Conservation (phyloP, 2,329 filamentous ascomycete species). For the Venturia pyrina region DNA sequence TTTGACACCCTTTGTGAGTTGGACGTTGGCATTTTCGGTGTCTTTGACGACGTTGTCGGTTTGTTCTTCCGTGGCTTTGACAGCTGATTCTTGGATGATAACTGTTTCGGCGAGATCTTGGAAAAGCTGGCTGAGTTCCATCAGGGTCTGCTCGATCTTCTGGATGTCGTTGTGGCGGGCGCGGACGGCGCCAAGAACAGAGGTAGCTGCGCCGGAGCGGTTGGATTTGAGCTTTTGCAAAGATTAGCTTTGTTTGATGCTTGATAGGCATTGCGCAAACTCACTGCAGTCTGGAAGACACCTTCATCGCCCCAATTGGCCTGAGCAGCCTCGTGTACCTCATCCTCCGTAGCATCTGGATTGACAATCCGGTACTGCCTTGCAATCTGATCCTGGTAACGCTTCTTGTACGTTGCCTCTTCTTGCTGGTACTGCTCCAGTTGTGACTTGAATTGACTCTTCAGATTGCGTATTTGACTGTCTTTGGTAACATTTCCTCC, state of each 20-base stretch:
- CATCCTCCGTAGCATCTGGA: conserved; percentile 64
- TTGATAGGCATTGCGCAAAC: conserved; percentile 22
- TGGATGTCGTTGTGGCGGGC: conserved; percentile 76
- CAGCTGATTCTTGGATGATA: conserved; percentile 57
- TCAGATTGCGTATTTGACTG: conserved; percentile 59
- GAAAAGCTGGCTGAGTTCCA: conserved; percentile 61
- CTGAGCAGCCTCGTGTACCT: conserved; percentile 59
- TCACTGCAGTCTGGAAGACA: conserved; percentile 72
- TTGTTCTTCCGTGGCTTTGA: conserved; percentile 53
- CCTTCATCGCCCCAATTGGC: conserved; percentile 68
- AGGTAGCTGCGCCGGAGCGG: conserved; percentile 61
- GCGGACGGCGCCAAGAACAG: conserved; percentile 67
- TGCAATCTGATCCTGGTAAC: conserved; percentile 68
- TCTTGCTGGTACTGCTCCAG: conserved; percentile 61
- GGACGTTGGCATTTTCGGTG: conserved; percentile 57
- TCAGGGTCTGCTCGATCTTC: conserved; percentile 66
- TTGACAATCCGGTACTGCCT: conserved; percentile 76
- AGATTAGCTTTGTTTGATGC: background rate
- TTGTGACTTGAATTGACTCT: conserved; percentile 61
- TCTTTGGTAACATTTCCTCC: conserved; percentile 55
- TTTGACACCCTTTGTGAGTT: conserved; percentile 59
- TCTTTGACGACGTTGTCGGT: conserved; percentile 54
- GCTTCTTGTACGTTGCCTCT: conserved; percentile 59
- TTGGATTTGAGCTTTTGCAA: conserved; percentile 58
- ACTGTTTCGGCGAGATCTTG: conserved; percentile 65